A percentile compares a stretch with the other conserved stretches of the same genome.
These are phyloP conservation scores for Camillea tinctor DNA, from an alignment of 2,329 filamentous ascomycete species.

Conservation along the genomic window DNA sequence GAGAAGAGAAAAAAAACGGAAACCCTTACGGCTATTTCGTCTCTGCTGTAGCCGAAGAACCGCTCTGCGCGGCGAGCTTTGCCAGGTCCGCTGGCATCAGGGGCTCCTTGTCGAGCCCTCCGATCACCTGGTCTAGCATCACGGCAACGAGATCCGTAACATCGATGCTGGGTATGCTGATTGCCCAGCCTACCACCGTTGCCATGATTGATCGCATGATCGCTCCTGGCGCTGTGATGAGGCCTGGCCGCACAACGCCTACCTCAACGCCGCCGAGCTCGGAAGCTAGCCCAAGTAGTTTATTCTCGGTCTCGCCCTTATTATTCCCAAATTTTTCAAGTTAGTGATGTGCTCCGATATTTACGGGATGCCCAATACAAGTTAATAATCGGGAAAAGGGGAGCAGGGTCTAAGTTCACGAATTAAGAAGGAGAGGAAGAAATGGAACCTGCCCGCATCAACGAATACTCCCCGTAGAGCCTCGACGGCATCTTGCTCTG, in stretches of 20 bases:
- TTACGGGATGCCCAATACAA: no score
- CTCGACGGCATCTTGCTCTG: slow-evolving; percentile 40
- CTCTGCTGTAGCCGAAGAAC: not conserved
- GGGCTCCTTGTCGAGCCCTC: slow-evolving; percentile 47
- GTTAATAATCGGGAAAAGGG: no score
- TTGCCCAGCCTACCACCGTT: slow-evolving; percentile 16
- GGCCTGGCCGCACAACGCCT: slow-evolving; percentile 41
- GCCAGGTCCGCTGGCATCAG: slow-evolving; percentile 42
- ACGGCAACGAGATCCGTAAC: slow-evolving; percentile 40
- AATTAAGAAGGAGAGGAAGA: not conserved
- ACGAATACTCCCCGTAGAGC: slow-evolving; percentile 39
- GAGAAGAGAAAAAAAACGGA: no score
- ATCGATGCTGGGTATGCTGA: slow-evolving; percentile 35
- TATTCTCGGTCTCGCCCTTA: slow-evolving; percentile 47
- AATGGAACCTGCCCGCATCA: slow-evolving; percentile 44
- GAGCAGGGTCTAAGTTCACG: not conserved
- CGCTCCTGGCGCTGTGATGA: slow-evolving; percentile 36
- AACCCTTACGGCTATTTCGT: no score
- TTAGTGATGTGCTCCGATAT: no score
- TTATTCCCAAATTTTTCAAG: not conserved
- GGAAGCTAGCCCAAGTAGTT: slow-evolving; percentile 41
- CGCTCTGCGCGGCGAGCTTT: slow-evolving; percentile 9
- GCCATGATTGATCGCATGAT: slow-evolving; percentile 20
- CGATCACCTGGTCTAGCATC: slow-evolving; percentile 43
- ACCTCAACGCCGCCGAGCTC: slow-evolving; percentile 40